Conservation (phyloP, 1,284 basidiomycete species). For the Tilletia setariae region DNA sequence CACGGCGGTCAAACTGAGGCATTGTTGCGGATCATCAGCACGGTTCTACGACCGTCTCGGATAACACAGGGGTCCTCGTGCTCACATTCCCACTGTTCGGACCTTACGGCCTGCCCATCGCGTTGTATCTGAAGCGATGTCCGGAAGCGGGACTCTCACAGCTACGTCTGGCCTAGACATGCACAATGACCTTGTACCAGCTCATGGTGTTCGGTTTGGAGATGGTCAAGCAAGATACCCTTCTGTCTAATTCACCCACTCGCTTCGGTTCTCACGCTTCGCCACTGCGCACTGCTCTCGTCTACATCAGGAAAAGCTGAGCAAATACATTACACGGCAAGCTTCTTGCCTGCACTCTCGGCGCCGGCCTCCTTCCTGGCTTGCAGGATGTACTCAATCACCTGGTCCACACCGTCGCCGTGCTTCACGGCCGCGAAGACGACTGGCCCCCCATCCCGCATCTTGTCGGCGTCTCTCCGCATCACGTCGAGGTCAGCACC, state of each 20-base stretch:
- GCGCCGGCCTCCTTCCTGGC: conserved; percentile 71
- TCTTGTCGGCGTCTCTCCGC: conserved; percentile 84
- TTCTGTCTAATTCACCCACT: no score
- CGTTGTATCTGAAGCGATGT: no score
- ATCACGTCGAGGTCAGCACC: conserved; percentile 91
- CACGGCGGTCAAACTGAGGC: neutral
- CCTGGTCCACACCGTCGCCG: conserved; percentile 74
- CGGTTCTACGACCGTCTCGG: neutral
- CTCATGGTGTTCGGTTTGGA: no score
- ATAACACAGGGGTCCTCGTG: neutral
- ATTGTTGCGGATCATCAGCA: neutral
- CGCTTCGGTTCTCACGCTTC: no score
- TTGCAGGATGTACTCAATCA: conserved; percentile 75
- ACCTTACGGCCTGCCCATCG: conserved; percentile 4
- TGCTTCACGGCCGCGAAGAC: conserved; percentile 84
- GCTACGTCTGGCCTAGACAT: no score
- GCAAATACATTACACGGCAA: neutral
- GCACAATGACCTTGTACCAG: no score
- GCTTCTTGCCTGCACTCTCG: conserved; percentile 32
- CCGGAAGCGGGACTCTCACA: no score
- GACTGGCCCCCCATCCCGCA: conserved; percentile 92
- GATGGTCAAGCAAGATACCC: no score
- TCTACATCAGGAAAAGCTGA: no score
- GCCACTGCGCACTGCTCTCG: no score
- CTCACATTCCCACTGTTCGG: conserved; percentile 1